These are phyloP conservation scores for Corchorus capsularis DNA, from an alignment of 345 rosid species.

Conservation along the genomic window DNA sequence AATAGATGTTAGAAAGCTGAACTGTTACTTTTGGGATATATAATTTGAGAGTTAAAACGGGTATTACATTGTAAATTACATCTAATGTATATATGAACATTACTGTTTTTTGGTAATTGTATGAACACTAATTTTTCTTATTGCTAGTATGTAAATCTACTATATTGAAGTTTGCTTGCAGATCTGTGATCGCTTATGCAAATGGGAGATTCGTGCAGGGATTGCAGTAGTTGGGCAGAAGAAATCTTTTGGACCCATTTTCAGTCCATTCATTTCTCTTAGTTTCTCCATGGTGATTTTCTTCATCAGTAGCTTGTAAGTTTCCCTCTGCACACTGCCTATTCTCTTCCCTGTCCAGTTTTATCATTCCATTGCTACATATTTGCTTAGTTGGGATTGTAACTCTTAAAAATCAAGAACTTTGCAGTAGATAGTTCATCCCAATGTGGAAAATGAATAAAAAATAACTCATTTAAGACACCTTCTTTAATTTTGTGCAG, in stretches of 20 bases:
- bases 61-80: too few relatives aligned
- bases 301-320: constrained; percentile 54
- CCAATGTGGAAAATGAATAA: background rate
- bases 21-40: too few relatives aligned
- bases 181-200: constrained; percentile 7
- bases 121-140: too few relatives aligned
- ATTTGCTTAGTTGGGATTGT: background rate
- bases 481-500: background rate
- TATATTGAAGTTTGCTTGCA: background rate
- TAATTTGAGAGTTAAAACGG: too few relatives aligned
- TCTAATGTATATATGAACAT: too few relatives aligned
- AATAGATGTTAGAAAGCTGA: too few relatives aligned
- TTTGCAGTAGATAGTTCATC: background rate
- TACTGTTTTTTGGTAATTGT: too few relatives aligned
- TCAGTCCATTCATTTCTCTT: constrained; percentile 58
- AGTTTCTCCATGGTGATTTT: constrained; percentile 56
- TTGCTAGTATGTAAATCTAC: too few relatives aligned
- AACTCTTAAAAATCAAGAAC: background rate
- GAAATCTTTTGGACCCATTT: constrained; percentile 73
- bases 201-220: constrained; percentile 48
- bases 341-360: background rate
- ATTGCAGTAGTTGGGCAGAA: constrained; percentile 69
- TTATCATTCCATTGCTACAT: background rate
- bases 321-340: background rate
- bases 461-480: background rate